Conservation (phyloP, 495 filamentous ascomycete genomes). For the Neurospora sp. region DNA sequence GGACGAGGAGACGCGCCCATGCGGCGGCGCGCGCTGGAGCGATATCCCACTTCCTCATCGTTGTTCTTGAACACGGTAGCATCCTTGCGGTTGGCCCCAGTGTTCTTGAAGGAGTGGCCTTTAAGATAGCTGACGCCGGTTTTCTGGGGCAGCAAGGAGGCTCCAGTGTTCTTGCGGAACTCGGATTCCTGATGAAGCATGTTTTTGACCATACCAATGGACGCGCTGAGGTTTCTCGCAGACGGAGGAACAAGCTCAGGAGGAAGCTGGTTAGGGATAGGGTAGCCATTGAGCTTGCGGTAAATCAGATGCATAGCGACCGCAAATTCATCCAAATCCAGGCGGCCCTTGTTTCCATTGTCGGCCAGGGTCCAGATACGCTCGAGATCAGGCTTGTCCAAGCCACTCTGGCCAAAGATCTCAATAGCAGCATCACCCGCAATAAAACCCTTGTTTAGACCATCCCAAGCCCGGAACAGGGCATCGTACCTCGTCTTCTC, state of each 20-base stretch:
- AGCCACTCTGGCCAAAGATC: slow-evolving; percentile 91
- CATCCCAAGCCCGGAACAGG: slow-evolving; percentile 95
- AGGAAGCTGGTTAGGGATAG: slow-evolving; percentile 81
- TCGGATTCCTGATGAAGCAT: slow-evolving; percentile 87
- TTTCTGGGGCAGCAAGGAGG: slow-evolving; percentile 81
- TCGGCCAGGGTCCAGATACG: slow-evolving; percentile 93
- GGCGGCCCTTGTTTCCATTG: slow-evolving; percentile 79
- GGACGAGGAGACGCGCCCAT: slow-evolving; percentile 69
- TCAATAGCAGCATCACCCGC: slow-evolving; percentile 91
- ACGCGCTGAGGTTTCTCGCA: slow-evolving; percentile 85
- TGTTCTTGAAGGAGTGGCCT: slow-evolving; percentile 76
- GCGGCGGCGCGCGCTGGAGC: slow-evolving; percentile 84
- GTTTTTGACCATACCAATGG: slow-evolving; percentile 85
- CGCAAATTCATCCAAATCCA: slow-evolving; percentile 97
- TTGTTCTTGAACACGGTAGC: slow-evolving; percentile 96
- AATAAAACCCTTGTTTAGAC: slow-evolving; percentile 85
- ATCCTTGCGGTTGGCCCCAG: slow-evolving; percentile 61
- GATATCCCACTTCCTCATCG: slow-evolving; percentile 80
- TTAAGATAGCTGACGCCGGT: slow-evolving; percentile 98
- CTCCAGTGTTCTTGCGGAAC: slow-evolving; percentile 68
- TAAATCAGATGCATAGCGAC: slow-evolving; percentile 99
- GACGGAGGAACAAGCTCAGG: slow-evolving; percentile 93
- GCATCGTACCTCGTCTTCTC: slow-evolving; percentile 97
- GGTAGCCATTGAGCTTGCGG: slow-evolving; percentile 89
- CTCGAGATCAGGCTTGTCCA: slow-evolving; percentile 83